Evolutionary conservation across 108 stramenopile species (phyloP).

Genomic region (Nitzschia sp.): DNA sequence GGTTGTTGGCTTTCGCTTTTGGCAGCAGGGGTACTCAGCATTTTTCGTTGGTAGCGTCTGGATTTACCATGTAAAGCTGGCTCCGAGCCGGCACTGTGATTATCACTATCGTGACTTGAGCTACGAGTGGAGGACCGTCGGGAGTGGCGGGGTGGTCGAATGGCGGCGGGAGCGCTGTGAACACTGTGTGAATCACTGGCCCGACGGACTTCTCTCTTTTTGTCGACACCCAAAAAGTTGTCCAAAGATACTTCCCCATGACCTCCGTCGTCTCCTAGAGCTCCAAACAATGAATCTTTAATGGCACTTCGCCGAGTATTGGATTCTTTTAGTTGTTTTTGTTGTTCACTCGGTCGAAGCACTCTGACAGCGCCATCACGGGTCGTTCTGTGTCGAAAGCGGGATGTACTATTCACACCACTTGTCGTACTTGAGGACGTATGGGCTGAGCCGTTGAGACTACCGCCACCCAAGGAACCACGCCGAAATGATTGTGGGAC

Average conservation of each 20-base stretch:
- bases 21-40: neutral
- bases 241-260: neutral
- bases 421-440: neutral
- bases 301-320: conserved; percentile 18
- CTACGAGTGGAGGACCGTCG: neutral
- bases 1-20: neutral
- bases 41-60: conserved; percentile 15
- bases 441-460: neutral
- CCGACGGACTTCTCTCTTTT: neutral
- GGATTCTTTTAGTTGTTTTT: conserved; percentile 7
- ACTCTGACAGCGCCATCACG: neutral
- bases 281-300: conserved; percentile 20
- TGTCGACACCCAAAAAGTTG: conserved; percentile 11
- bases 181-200: conserved; percentile 7
- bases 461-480: neutral
- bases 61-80: conserved; percentile 1
- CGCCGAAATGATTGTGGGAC: conserved; percentile 1
- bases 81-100: neutral
- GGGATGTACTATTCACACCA: neutral
- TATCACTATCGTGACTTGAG: neutral
- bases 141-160: conserved; percentile 1
- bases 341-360: conserved; percentile 11
- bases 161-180: conserved; percentile 19
- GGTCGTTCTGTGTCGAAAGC: neutral
- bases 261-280: conserved; percentile 8